phyloP scores from a whole-genome alignment of 352 stramenopile genomes.

The Hyaloperonospora brassicae region DNA sequence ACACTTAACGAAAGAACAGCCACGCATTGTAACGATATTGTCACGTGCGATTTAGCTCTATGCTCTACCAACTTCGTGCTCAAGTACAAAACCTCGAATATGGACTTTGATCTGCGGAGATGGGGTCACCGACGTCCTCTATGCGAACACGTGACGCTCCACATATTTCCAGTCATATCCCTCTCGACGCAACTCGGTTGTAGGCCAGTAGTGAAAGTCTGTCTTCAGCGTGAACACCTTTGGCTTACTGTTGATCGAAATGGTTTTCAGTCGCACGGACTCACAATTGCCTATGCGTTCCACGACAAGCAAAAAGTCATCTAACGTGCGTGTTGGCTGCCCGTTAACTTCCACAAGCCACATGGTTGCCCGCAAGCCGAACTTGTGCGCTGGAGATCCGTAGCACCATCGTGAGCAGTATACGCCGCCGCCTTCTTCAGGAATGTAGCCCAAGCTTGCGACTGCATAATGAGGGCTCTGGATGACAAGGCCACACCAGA shows the following conservation, averaged over 20 bases:
- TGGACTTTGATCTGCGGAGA: no score
- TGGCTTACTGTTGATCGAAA: conserved; percentile 85
- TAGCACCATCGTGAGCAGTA: conserved; percentile 89
- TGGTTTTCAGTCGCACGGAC: conserved; percentile 84
- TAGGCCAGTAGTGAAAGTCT: conserved; percentile 89
- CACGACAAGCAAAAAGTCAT: conserved; percentile 83
- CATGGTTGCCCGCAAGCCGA: conserved; percentile 82
- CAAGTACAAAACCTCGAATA: no score
- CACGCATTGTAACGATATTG: no score
- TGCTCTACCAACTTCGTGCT: no score
- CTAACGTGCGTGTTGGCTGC: conserved; percentile 61
- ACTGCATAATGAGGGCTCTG: conserved; percentile 86
- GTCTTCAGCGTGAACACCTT: conserved; percentile 88
- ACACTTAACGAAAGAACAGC: no score
- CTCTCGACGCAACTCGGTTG: conserved; percentile 65
- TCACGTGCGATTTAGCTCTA: no score
- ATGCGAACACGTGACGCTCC: conserved; percentile 6
- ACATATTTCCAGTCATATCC: conserved; percentile 72
- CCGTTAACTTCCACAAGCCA: conserved; percentile 90
- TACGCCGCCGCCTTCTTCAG: conserved; percentile 72
- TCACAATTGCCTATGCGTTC: conserved; percentile 71
- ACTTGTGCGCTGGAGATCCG: conserved; percentile 87
- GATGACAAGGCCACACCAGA: conserved; percentile 89
- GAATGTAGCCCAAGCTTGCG: conserved; percentile 76
- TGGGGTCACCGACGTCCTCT: no score